Evolutionary conservation across 2,329 filamentous ascomycete genomes (phyloP).

Genomic region (Clarireedia sp.): DNA sequence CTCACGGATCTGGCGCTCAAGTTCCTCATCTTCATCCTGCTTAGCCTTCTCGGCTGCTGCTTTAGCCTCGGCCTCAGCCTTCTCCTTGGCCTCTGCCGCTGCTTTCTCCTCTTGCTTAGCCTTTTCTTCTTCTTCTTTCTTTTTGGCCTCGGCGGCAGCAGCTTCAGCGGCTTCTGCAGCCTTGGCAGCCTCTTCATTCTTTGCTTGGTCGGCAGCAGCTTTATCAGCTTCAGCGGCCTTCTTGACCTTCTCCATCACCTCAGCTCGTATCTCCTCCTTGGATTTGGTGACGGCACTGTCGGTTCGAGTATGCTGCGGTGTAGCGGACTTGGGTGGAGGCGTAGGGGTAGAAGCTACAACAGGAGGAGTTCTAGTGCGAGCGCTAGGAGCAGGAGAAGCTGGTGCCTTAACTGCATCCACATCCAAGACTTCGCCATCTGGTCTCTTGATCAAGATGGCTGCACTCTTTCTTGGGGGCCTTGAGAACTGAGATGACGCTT

Average conservation of each 20-base stretch:
- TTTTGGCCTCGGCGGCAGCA: slow-evolving; percentile 25
- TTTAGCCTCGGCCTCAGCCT: slow-evolving; percentile 28
- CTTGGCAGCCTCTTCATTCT: slow-evolving; percentile 31
- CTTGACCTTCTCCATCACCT: slow-evolving; percentile 55
- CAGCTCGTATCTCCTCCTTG: slow-evolving; percentile 71
- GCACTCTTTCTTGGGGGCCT: slow-evolving; percentile 49
- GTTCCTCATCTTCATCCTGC: slow-evolving; percentile 44
- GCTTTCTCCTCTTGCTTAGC: slow-evolving; percentile 26
- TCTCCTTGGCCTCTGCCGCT: slow-evolving; percentile 27
- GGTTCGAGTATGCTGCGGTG: slow-evolving; percentile 56
- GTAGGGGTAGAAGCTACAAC: slow-evolving; percentile 66
- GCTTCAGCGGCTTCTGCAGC: slow-evolving; percentile 19
- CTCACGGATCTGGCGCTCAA: slow-evolving; percentile 53
- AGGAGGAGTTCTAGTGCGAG: slow-evolving; percentile 48
- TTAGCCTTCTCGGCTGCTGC: slow-evolving; percentile 29
- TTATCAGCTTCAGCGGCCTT: slow-evolving; percentile 32
- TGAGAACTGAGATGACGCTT: slow-evolving; percentile 26
- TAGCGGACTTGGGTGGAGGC: slow-evolving; percentile 69
- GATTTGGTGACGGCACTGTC: slow-evolving; percentile 68
- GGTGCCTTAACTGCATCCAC: slow-evolving; percentile 59
- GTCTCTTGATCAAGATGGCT: slow-evolving; percentile 77
- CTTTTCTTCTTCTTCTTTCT: slow-evolving; percentile 32
- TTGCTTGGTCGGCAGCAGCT: slow-evolving; percentile 23
- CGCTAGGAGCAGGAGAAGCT: slow-evolving; percentile 47
- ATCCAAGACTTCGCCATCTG: slow-evolving; percentile 69